Conservation (phyloP, 176 grass and related monocot genomes). For the maize (Zea mays) region DNA sequence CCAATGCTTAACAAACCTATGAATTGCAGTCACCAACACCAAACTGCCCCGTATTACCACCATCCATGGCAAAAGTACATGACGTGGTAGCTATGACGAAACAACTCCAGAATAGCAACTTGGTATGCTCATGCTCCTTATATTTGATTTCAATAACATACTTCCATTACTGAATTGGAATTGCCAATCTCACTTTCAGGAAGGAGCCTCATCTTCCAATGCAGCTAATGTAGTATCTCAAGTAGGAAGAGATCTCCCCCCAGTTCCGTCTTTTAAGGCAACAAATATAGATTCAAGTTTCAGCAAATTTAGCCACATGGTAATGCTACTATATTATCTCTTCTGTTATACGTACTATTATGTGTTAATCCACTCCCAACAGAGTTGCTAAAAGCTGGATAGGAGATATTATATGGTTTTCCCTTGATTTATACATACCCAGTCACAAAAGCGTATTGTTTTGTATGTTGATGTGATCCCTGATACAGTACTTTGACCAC, state of each 20-base stretch:
- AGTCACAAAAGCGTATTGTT: not conserved
- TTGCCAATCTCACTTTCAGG: slow-evolving; percentile 36
- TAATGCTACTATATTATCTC: slow-evolving; percentile 31
- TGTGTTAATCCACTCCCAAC: not conserved
- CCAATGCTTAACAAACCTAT: slow-evolving; percentile 23
- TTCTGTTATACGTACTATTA: not conserved
- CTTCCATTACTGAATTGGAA: slow-evolving; percentile 30
- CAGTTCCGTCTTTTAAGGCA: slow-evolving; percentile 41
- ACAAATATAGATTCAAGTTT: slow-evolving; percentile 39
- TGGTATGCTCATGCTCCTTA: slow-evolving; percentile 45
- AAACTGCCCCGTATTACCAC: slow-evolving; percentile 44
- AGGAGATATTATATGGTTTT: slow-evolving; percentile 21
- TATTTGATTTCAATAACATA: slow-evolving; percentile 21
- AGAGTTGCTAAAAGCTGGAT: slow-evolving; percentile 6
- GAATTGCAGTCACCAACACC: slow-evolving; percentile 47
- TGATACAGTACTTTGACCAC: not conserved
- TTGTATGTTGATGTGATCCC: not conserved
- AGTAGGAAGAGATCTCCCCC: slow-evolving; percentile 41
- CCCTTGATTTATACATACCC: slow-evolving; percentile 13
- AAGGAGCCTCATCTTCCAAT: slow-evolving; percentile 47
- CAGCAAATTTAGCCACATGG: slow-evolving; percentile 47
- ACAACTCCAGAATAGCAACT: slow-evolving; percentile 44
- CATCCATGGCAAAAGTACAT: slow-evolving; percentile 47
- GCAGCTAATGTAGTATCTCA: slow-evolving; percentile 36
- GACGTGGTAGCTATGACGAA: slow-evolving; percentile 49